phyloP scores from a whole-genome alignment of 2,329 filamentous ascomycete genomes.

The Metarhizium sp. region DNA sequence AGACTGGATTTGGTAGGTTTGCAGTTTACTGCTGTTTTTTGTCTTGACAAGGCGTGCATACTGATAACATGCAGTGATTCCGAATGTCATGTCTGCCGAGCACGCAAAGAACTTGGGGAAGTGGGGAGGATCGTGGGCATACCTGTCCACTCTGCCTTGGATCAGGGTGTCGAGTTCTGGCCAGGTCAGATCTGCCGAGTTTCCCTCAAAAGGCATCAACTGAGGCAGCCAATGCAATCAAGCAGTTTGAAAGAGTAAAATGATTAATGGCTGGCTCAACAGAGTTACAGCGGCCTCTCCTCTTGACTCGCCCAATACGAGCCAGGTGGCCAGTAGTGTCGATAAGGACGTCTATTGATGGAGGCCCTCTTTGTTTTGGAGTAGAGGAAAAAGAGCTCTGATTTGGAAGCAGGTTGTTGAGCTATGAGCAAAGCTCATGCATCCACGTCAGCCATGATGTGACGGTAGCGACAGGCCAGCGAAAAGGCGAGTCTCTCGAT shows the following conservation, averaged over 20 bases:
- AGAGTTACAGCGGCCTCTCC: not conserved
- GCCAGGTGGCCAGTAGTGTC: not conserved
- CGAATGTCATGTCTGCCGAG: constrained; percentile 61
- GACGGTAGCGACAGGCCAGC: not conserved
- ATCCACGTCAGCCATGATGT: not conserved
- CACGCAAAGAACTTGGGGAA: constrained; percentile 56
- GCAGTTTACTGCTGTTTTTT: not conserved
- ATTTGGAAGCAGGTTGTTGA: not conserved
- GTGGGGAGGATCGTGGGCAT: constrained; percentile 82
- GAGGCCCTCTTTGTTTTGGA: not conserved
- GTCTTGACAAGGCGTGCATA: not conserved
- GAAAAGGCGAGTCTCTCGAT: not conserved
- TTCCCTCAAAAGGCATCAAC: constrained; percentile 52
- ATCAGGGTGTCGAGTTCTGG: constrained; percentile 62
- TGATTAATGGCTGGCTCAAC: not conserved
- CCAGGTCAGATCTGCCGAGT: constrained; percentile 57
- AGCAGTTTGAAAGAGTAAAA: not conserved
- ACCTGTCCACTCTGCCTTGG: constrained; percentile 68
- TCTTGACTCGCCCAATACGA: not conserved
- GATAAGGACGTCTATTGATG: too few species aligned
- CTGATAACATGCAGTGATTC: constrained; percentile 43
- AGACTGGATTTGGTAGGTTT: constrained; percentile 67
- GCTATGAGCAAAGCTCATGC: not conserved
- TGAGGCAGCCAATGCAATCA: constrained; percentile 4
- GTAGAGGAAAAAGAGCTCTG: not conserved